A percentile compares a stretch with the other conserved stretches of the same genome.
These are phyloP conservation scores for Boletus sp. DNA, from an alignment of 768 basidiomycete genomes.

Conservation along the genomic window DNA sequence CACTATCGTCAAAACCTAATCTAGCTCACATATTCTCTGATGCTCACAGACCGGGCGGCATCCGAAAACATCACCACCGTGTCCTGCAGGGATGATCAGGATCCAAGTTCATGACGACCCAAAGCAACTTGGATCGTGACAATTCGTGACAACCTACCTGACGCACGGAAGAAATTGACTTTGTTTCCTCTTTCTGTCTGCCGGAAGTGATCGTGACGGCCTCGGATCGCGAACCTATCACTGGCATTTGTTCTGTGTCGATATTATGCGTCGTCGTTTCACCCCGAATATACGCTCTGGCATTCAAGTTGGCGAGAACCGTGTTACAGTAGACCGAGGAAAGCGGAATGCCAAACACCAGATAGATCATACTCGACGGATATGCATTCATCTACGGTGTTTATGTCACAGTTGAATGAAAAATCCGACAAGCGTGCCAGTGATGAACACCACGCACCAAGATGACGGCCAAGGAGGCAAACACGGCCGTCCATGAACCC, in stretches of 20 bases:
- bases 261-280: neutral
- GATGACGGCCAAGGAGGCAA: constrained; percentile 42
- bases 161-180: too few species aligned
- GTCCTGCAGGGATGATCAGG: too few species aligned
- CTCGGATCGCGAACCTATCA: neutral
- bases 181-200: too few species aligned
- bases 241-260: too few species aligned
- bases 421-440: neutral
- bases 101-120: too few species aligned
- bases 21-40: too few species aligned
- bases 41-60: too few species aligned
- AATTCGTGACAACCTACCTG: too few species aligned
- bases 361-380: neutral
- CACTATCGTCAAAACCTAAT: too few species aligned
- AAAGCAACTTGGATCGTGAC: too few species aligned
- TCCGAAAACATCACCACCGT: too few species aligned
- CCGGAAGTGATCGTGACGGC: neutral
- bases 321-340: constrained; percentile 15
- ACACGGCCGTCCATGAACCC: constrained; percentile 50
- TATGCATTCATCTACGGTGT: neutral
- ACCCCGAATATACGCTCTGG: constrained; percentile 5
- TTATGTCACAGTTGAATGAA: neutral
- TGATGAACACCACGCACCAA: constrained; percentile 39
- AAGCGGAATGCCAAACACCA: constrained; percentile 5
- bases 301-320: constrained; percentile 11